Conservation (phyloP, 805 yeast genomes). For the Nakazawaea anatomiae region DNA sequence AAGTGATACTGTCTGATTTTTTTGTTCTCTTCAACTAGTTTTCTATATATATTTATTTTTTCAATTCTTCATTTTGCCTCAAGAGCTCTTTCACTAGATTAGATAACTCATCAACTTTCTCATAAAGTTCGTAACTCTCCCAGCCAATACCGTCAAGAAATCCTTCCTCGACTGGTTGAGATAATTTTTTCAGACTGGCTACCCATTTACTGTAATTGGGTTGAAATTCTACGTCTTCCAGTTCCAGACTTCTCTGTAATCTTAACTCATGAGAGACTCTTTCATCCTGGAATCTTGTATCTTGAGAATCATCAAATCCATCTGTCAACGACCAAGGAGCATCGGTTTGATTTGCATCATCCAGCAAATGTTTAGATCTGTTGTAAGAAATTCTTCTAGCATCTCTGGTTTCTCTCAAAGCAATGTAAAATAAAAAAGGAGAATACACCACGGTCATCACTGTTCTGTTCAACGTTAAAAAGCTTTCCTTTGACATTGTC, state of each 20-base stretch:
- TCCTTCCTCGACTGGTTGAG: slow-evolving; percentile 58
- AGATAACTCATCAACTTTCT: slow-evolving; percentile 43
- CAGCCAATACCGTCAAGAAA: slow-evolving; percentile 51
- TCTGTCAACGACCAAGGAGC: slow-evolving; percentile 81
- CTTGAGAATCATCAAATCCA: slow-evolving; percentile 47
- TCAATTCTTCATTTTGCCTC: slow-evolving; percentile 18
- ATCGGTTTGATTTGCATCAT: slow-evolving; percentile 75
- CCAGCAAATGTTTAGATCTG: slow-evolving; percentile 54
- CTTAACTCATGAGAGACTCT: slow-evolving; percentile 33
- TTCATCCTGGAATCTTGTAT: slow-evolving; percentile 19
- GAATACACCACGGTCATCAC: slow-evolving; percentile 63
- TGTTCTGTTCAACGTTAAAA: slow-evolving; percentile 36
- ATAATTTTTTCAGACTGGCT: slow-evolving; percentile 37
- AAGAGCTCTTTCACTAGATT: slow-evolving; percentile 32
- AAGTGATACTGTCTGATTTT: no score
- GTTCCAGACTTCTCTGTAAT: slow-evolving; percentile 58
- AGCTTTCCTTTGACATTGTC: slow-evolving; percentile 26
- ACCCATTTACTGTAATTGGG: slow-evolving; percentile 46
- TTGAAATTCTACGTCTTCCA: slow-evolving; percentile 63
- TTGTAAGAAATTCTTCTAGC: slow-evolving; percentile 73
- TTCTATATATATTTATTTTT: slow-evolving; percentile 7
- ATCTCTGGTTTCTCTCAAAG: slow-evolving; percentile 55
- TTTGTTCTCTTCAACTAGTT: slow-evolving; percentile 14
- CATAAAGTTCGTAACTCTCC: slow-evolving; percentile 54
- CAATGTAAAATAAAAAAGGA: slow-evolving; percentile 57